Conservation (phyloP, 805 yeast species). For the Maudiozyma bulderi region DNA sequence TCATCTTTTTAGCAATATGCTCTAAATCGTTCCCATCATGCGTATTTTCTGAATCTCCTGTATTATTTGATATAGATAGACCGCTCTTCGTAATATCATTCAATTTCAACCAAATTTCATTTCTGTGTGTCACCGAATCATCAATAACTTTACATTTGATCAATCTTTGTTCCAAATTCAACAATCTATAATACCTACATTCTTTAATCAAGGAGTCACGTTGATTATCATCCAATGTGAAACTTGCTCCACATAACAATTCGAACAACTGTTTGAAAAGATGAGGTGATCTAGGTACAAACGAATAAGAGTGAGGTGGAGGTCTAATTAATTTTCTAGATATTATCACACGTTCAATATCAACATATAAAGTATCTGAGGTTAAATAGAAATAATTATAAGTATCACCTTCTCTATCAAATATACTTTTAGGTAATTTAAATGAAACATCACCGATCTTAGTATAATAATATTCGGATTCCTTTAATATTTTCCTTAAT, state of each 20-base stretch:
- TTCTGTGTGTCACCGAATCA: conserved; percentile 42
- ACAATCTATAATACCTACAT: conserved; percentile 67
- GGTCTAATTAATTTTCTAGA: conserved; percentile 52
- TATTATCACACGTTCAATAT: conserved; percentile 35
- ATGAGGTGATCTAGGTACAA: conserved; percentile 41
- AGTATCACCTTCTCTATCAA: conserved; percentile 53
- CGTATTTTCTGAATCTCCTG: not conserved
- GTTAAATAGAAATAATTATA: conserved; percentile 72
- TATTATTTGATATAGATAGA: conserved; percentile 4
- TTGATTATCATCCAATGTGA: conserved; percentile 45
- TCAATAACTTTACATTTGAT: conserved; percentile 40
- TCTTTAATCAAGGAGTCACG: conserved; percentile 53
- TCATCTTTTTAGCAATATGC: not conserved
- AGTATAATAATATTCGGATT: conserved; percentile 47
- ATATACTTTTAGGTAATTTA: conserved; percentile 45
- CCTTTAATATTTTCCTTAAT: conserved; percentile 38
- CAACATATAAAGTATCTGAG: conserved; percentile 41
- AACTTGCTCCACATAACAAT: conserved; percentile 44
- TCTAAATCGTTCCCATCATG: not conserved
- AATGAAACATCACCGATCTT: conserved; percentile 53
- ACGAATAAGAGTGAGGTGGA: conserved; percentile 56
- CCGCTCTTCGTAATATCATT: conserved; percentile 38
- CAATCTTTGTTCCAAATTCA: conserved; percentile 63
- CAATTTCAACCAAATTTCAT: conserved; percentile 50
- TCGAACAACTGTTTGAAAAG: conserved; percentile 48